These are phyloP conservation scores for Cyclocybe aegerita DNA, from an alignment of 768 basidiomycete genomes.

Conservation along the genomic window DNA sequence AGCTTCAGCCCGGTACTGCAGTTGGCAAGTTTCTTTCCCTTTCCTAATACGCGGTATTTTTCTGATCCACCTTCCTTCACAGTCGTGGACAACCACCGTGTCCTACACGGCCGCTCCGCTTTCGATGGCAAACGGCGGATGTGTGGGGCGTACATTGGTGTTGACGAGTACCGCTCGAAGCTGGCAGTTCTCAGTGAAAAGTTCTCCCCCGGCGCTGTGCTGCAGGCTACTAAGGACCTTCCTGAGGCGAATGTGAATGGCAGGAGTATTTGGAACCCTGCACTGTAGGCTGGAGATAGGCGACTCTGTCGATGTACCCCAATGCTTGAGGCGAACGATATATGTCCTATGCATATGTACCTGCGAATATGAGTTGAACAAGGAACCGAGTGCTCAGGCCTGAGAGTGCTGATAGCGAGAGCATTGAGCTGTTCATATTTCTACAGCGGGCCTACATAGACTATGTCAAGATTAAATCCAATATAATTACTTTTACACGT, in stretches of 20 bases:
- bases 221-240: conserved; percentile 22
- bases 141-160: conserved; percentile 94
- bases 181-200: conserved; percentile 66
- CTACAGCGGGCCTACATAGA: not conserved
- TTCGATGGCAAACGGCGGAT: conserved; percentile 87
- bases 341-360: too few relatives aligned
- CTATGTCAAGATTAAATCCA: not conserved
- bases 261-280: conserved; percentile 58
- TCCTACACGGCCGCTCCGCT: conserved; percentile 90
- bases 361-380: too few relatives aligned
- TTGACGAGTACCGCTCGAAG: conserved; percentile 87
- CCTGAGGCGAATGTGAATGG: conserved; percentile 27
- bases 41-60: not conserved
- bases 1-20: conserved; percentile 84
- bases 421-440: too few relatives aligned
- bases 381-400: too few relatives aligned
- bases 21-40: conserved; percentile 53
- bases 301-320: not conserved
- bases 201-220: conserved; percentile 39
- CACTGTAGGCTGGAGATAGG: conserved; percentile 36
- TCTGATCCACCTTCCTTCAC: not conserved
- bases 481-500: not conserved
- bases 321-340: not conserved
- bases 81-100: conserved; percentile 93
- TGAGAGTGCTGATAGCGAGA: too few relatives aligned